A percentile compares a stretch with the other conserved stretches of the same genome.
phyloP scores from a whole-genome alignment of 73 alveolate genomes.

The Tetrahymena elliotti region DNA sequence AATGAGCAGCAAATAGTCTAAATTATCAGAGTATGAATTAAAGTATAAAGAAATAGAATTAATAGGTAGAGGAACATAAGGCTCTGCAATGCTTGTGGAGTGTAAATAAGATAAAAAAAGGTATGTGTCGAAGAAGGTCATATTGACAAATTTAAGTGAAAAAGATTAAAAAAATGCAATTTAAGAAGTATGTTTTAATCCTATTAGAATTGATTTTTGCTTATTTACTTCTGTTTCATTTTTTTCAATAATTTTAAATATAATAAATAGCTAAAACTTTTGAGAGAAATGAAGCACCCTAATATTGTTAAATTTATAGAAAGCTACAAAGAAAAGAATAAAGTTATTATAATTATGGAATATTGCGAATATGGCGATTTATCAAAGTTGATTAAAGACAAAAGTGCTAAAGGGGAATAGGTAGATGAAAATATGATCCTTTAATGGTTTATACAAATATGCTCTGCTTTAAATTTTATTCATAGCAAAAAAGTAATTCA shows the following conservation, averaged over 20 bases:
- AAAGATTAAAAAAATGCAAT: slow-evolving; percentile 60
- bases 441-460: slow-evolving; percentile 66
- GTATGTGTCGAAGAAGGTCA: slow-evolving; percentile 69
- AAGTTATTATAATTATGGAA: slow-evolving; percentile 77
- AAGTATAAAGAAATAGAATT: slow-evolving; percentile 22
- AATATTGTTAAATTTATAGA: slow-evolving; percentile 84
- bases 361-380: slow-evolving; percentile 61
- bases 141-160: slow-evolving; percentile 46
- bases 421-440: slow-evolving; percentile 62
- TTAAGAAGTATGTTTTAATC: slow-evolving; percentile 42
- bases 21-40: not conserved
- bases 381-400: not conserved
- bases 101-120: slow-evolving; percentile 21
- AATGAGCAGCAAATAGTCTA: not conserved
- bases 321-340: slow-evolving; percentile 68
- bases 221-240: not conserved
- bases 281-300: slow-evolving; percentile 72
- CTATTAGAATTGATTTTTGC: not conserved
- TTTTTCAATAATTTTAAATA: not conserved
- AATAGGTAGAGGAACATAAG: slow-evolving; percentile 65
- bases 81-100: slow-evolving; percentile 58
- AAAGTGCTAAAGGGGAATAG: slow-evolving; percentile 23
- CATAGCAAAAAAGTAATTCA: slow-evolving; percentile 91
- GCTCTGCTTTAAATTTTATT: slow-evolving; percentile 63
- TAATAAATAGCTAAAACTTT: slow-evolving; percentile 28